Conservation (phyloP, 495 filamentous ascomycete genomes). For the Penicillium argentinense region DNA sequence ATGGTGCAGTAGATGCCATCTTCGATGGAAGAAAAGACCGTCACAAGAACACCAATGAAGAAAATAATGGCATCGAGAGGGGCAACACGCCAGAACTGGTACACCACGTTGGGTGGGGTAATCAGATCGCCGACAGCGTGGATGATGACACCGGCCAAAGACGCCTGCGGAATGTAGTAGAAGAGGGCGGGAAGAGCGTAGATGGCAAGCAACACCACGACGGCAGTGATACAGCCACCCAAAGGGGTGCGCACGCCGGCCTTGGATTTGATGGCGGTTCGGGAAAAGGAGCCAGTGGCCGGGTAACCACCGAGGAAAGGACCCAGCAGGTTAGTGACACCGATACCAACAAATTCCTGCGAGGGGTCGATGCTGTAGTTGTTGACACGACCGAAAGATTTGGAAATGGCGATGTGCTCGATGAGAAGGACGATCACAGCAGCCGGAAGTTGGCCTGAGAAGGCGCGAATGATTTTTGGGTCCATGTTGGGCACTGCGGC, state of each 20-base stretch:
- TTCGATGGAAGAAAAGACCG: constrained; percentile 85
- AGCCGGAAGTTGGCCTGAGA: constrained; percentile 66
- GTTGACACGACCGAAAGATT: constrained; percentile 95
- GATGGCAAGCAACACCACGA: constrained; percentile 90
- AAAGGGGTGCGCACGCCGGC: constrained; percentile 93
- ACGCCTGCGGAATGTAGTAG: constrained; percentile 87
- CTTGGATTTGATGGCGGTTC: constrained; percentile 97
- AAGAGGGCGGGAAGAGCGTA: constrained; percentile 91
- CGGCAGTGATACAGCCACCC: constrained; percentile 85
- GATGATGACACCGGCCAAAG: constrained; percentile 92
- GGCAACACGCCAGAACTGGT: constrained; percentile 93
- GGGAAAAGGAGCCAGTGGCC: constrained; percentile 93
- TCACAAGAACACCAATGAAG: constrained; percentile 90
- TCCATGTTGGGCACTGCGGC: constrained; percentile 75
- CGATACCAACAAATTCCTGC: constrained; percentile 94
- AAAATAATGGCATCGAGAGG: constrained; percentile 91
- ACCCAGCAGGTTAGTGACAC: constrained; percentile 85
- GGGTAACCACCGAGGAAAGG: constrained; percentile 95
- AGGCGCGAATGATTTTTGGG: constrained; percentile 58
- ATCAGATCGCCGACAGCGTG: constrained; percentile 96
- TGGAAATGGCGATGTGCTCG: constrained; percentile 96
- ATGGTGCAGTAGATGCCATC: constrained; percentile 91
- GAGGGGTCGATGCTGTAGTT: constrained; percentile 99
- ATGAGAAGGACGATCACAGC: constrained; percentile 92
- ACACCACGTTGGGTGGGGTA: constrained; percentile 89